Evolutionary conservation across 1,284 basidiomycete genomes (phyloP), one percentile per base, ranked within the genome.

Genomic region (Heterobasidion irregulare): DNA sequence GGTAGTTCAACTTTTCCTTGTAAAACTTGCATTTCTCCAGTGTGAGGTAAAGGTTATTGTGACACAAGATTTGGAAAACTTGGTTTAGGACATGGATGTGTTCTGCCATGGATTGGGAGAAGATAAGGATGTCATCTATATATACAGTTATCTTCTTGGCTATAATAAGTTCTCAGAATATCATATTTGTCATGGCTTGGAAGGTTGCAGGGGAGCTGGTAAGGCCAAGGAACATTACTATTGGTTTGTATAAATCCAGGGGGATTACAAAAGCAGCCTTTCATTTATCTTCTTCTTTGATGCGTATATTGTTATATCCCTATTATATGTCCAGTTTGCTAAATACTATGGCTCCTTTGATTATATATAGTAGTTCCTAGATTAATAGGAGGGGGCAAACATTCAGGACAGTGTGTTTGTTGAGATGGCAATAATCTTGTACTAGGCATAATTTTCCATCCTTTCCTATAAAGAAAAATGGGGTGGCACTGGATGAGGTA

Each of bases 151-250:
- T 56, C 5, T 54, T 36, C 12, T 60, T 58, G 7, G 2, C 5
- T n/a, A 15, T 26, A 12, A 52, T 52, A n/a, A 52, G 34, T 12
- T 53, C 34, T 48, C 35, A 18, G 34, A 53, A 53, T 18, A 55
- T 6, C 8, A 18, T 32, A 26, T 72, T 34, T 47, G 47, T 47
- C 49, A 48, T 50, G 2, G 48, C 13, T 35, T 57, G 38, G 6
- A 54, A 70, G 0, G 64, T 60, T 1, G 70, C 65, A 0, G 72
- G 73, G 0, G 69, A 70, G 57, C 75, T 77, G 48, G 66, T 69
- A 6, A 75, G 61, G 0, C 74, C 50, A 47, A 57, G 55, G 35
- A 53, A 56, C 52, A 53, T 55, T 1, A 56, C 51, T 15, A 38
- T 15, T 2, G 50, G 47, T 45, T 53, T 51, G 32, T 50, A 57